Evolutionary conservation across 1,139 yeast genomes (phyloP), one percentile per base, ranked within the genome.

Genomic region (Kodamaea arcana): DNA sequence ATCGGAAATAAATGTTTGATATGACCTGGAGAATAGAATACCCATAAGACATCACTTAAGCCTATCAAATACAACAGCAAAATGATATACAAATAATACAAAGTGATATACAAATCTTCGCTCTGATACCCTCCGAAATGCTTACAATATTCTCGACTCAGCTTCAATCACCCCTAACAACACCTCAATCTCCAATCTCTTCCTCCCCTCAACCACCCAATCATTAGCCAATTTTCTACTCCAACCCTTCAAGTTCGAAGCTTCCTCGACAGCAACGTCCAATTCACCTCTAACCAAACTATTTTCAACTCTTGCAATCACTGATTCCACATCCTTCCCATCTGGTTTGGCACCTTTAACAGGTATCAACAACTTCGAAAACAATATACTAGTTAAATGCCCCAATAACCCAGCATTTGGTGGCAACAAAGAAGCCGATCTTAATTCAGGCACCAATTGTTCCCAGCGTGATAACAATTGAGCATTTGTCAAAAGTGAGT

Each of bases 381-480:
- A 85, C 8, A 87, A 39, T 44, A 74, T 65, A 11, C 97, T 90
- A 8, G 94, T 75, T 34, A 88, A 60, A 60, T 92, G 97, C 29
- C 97, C 97, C 50, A 92, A 75, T 40, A 92, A 75, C 51, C 98
- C 98, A 22, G 98, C 95, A 56, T 90, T 85, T 49, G 94, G 95
- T 34, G 97, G 97, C 44, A 86, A 74, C 48, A 88, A 65, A 10
- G 96, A 81, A 8, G 95, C 92, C 20, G 88, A 79, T 60, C 95
- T 81, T 54, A 92, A 78, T 61, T 90, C 95, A 14, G 95, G 95
- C 15, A 77, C 81, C 42, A 92, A 71, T 40, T 80, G 67, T 46
- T 80, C 78, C 83, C 92, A 83, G 58, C 88, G 75, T 33, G 78
- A 58, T 46, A 75, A 65, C 48, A 88, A 72, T 52, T 92, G 92